Evolutionary conservation across 768 basidiomycete species (phyloP), one percentile per base, ranked within the genome.

Genomic region (Tylopilus vinaceipallidus): DNA sequence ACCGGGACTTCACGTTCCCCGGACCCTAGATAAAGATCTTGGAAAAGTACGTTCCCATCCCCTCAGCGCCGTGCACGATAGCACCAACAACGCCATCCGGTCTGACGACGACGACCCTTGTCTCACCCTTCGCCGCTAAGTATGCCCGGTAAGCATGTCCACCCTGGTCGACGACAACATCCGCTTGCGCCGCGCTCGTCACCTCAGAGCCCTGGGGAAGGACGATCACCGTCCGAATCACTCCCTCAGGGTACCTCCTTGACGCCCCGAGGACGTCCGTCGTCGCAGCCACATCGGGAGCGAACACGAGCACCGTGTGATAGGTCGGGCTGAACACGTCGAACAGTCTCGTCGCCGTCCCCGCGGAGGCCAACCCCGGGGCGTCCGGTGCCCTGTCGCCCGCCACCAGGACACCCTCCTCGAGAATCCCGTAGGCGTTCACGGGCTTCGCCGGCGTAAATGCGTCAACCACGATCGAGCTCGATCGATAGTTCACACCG

Each of bases 331-430:
- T 37, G 45, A 70, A 65, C 27, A 64, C 12, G 32, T 55, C 52
- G 14, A 66, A 67, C 27, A 68, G 33, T 22, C 41, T 47, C 41
- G 53, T 58, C 33, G 17, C 32, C 32, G 38, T 39, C 37, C 22
- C 14, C 7, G 17, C 10, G 10, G 44, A 19, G 4, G 65, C 49
- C 17, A 75, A 57, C 13, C 52, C 67, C 0, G 73, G 62, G 3
- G 75, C 73, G 50, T 76, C 74, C 0, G 74, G 74, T 13, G 75
- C 74, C 32, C 75, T 65, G 54, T 78, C 76, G 0, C 76, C 75
- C 6, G 75, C 76, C 1, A 62, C 55, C 4, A 75, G 33, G 6
- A 47, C 55, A 0, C 57, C 64, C 40, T 70, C 66, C 6, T 58
- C 50, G 8, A 60, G n/a, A 7, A 40, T 1, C 20, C 52, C 44